Evolutionary conservation across 2,329 filamentous ascomycete genomes (phyloP).

Genomic region (Neoascochyta sp.): DNA sequence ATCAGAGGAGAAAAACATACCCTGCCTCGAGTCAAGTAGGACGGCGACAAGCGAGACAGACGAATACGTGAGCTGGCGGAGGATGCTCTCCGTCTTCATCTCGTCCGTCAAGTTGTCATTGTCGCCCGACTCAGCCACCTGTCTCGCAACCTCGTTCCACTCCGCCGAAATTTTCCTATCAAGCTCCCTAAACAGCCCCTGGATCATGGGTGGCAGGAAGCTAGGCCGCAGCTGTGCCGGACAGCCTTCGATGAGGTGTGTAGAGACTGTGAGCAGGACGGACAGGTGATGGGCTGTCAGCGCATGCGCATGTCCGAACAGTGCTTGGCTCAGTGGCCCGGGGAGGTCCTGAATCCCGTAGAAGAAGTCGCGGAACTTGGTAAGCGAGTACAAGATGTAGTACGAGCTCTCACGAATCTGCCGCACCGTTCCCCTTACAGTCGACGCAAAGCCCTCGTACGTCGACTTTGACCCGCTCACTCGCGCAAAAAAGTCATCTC

Average conservation of each 20-base stretch:
- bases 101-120: conserved; percentile 81
- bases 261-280: conserved; percentile 83
- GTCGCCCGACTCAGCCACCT: conserved; percentile 60
- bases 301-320: conserved; percentile 77
- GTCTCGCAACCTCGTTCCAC: conserved; percentile 68
- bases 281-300: conserved; percentile 91
- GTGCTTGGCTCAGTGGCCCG: conserved; percentile 72
- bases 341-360: conserved; percentile 87
- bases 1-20: conserved; percentile 11
- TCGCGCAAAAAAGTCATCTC: conserved; percentile 92
- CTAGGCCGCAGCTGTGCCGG: conserved; percentile 71
- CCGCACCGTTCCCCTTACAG: conserved; percentile 81
- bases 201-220: conserved; percentile 81
- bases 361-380: conserved; percentile 78
- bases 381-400: conserved; percentile 91
- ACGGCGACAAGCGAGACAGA: conserved; percentile 89
- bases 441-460: conserved; percentile 89
- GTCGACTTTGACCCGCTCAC: conserved; percentile 86
- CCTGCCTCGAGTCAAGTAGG: conserved; percentile 67
- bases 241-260: conserved; percentile 88
- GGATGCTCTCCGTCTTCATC: conserved; percentile 96
- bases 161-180: conserved; percentile 82
- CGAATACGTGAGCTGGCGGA: conserved; percentile 87
- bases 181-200: conserved; percentile 78
- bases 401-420: conserved; percentile 92